phyloP scores from a whole-genome alignment of 768 basidiomycete genomes.

The Leccinellum luteum region DNA sequence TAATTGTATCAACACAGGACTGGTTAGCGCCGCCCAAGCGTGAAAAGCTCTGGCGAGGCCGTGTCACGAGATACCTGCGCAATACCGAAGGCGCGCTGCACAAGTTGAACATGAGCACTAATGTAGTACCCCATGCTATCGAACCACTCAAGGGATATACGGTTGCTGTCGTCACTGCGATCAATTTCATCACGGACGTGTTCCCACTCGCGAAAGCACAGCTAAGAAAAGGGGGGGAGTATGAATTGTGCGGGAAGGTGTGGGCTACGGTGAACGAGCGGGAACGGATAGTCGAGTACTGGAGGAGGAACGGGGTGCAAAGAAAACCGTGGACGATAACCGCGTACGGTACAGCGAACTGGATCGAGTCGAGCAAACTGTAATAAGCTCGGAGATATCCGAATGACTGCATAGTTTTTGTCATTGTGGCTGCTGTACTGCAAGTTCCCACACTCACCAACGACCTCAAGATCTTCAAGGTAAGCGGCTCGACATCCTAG shows the following conservation, averaged over 20 bases:
- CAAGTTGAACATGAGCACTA: constrained; percentile 5
- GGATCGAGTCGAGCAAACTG: constrained; percentile 15
- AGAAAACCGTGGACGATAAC: constrained; percentile 14
- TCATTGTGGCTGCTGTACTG: constrained; percentile 46
- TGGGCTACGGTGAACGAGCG: constrained; percentile 20
- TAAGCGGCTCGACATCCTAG: constrained; percentile 33
- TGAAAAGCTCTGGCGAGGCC: constrained; percentile 19
- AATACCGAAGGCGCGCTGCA: constrained; percentile 22
- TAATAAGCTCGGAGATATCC: constrained; percentile 31
- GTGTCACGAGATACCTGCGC: constrained; percentile 18
- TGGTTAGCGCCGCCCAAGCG: constrained; percentile 22
- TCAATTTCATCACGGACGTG: constrained; percentile 21
- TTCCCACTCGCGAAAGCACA: constrained; percentile 17
- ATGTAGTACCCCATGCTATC: constrained; percentile 11
- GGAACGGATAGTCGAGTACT: constrained; percentile 14
- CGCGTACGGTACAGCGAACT: constrained; percentile 17
- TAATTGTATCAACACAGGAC: constrained; percentile 9
- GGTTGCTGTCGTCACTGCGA: constrained; percentile 16
- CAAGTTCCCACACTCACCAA: constrained; percentile 33
- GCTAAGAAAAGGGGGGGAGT: constrained; percentile 14
- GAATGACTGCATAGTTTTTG: constrained; percentile 46
- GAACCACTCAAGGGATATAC: constrained; percentile 16
- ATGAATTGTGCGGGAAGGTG: constrained; percentile 20
- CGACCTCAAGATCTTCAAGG: constrained; percentile 52
- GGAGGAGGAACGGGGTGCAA: constrained; percentile 10